These are phyloP conservation scores for Sideroxylon spinosum DNA, from an alignment of 179 eudicot genomes.

Conservation along the genomic window DNA sequence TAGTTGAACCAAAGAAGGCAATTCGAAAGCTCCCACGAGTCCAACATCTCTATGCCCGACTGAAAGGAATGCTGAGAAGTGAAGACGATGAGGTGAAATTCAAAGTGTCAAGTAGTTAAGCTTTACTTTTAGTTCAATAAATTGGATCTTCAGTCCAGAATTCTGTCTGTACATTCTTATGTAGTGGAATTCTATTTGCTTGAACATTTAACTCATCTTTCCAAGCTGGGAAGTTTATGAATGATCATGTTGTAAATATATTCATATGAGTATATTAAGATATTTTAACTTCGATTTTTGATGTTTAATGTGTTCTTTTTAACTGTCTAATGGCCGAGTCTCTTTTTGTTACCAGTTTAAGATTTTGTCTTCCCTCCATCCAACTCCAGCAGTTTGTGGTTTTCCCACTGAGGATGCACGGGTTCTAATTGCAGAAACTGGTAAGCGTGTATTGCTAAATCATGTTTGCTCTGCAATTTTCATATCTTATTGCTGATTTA, in stretches of 20 bases:
- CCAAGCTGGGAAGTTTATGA: background rate
- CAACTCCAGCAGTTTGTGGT: slow-evolving; percentile 98
- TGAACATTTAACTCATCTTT: background rate
- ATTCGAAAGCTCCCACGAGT: slow-evolving; percentile 85
- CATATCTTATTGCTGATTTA: background rate
- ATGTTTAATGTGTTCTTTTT: background rate
- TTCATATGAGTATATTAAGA: background rate
- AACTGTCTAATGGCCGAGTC: background rate
- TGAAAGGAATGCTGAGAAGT: slow-evolving; percentile 60
- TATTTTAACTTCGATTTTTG: background rate
- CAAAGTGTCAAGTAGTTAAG: slow-evolving; percentile 1
- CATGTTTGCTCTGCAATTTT: slow-evolving; percentile 6
- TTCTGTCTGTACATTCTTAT: slow-evolving; percentile 3
- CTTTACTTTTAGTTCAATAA: background rate
- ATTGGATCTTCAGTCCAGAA: background rate
- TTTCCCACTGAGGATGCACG: slow-evolving; percentile 86
- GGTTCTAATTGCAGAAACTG: slow-evolving; percentile 73
- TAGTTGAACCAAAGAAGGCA: slow-evolving; percentile 72
- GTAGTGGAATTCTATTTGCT: slow-evolving; percentile 1
- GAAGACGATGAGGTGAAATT: slow-evolving; percentile 88
- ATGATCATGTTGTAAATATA: background rate
- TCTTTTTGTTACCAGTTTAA: slow-evolving; percentile 49
- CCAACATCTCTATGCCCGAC: slow-evolving; percentile 76
- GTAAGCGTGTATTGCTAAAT: slow-evolving; percentile 28
- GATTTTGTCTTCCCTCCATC: slow-evolving; percentile 80